A percentile compares a stretch with the other conserved stretches of the same genome.
Evolutionary conservation across 345 rosid species (phyloP).

Genomic region (Pelargonium nanum): DNA sequence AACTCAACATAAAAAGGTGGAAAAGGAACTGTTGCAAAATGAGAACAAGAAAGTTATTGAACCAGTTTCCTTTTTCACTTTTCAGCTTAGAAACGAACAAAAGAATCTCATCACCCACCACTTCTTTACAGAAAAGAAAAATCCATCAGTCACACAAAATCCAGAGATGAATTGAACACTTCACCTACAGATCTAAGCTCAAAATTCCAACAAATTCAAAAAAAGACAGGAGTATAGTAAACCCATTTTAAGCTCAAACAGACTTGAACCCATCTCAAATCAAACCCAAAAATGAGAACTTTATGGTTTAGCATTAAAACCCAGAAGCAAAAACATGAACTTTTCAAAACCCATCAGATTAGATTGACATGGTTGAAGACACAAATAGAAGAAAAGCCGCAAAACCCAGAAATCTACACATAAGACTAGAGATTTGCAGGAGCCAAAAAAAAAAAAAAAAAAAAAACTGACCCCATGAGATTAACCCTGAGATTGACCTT

Average conservation of each 20-base stretch:
- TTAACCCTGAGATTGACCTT: conserved; percentile 94
- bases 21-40: background rate
- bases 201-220: conserved; percentile 5
- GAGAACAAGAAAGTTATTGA: background rate
- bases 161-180: background rate
- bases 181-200: conserved; percentile 27
- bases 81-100: too few relatives aligned
- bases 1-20: background rate
- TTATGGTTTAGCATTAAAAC: background rate
- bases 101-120: background rate
- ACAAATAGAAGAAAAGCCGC: background rate
- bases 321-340: background rate
- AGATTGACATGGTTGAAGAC: background rate
- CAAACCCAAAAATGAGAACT: background rate
- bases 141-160: background rate
- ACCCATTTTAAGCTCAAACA: background rate
- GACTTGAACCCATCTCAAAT: background rate
- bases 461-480: conserved; percentile 69
- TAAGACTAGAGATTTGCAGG: too few relatives aligned
- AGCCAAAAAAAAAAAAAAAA: background rate
- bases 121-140: background rate
- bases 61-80: background rate
- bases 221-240: conserved; percentile 1
- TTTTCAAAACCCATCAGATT: background rate
- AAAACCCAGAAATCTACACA: background rate